Conservation (phyloP, 2,329 filamentous ascomycete species). For the Aspergillus latus region DNA sequence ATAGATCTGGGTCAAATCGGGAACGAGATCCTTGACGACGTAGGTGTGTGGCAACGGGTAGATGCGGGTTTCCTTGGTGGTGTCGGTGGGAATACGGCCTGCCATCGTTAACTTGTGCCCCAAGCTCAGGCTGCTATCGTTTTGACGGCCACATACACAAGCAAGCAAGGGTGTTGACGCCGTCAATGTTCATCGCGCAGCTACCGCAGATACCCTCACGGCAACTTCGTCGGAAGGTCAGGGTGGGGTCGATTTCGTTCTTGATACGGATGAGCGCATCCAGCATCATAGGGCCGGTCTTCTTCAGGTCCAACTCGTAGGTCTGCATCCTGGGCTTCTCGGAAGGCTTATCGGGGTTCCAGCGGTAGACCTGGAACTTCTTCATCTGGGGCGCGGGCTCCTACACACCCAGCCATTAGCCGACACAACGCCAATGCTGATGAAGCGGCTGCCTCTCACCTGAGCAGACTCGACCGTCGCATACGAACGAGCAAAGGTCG, state of each 20-base stretch:
- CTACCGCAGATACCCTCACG: conserved; percentile 98
- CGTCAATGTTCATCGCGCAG: conserved; percentile 99
- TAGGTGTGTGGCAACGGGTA: conserved; percentile 98
- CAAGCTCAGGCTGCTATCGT: neutral
- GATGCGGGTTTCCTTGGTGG: conserved; percentile 79
- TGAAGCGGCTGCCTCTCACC: conserved; percentile 23
- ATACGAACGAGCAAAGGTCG: conserved; percentile 46
- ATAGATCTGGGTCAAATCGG: conserved; percentile 98
- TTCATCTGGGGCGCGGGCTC: conserved; percentile 71
- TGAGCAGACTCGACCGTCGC: conserved; percentile 46
- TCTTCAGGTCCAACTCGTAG: conserved; percentile 94
- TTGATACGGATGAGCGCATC: conserved; percentile 97
- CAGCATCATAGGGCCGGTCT: conserved; percentile 98
- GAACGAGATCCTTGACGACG: conserved; percentile 97
- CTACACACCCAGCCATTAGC: conserved; percentile 31
- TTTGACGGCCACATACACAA: conserved; percentile 68
- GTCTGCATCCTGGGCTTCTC: conserved; percentile 95
- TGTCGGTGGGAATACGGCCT: conserved; percentile 93
- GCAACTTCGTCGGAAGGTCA: conserved; percentile 95
- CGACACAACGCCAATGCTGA: neutral
- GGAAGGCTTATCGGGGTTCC: conserved; percentile 90
- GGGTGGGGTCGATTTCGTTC: conserved; percentile 95
- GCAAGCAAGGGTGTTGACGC: conserved; percentile 95
- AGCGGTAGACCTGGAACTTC: conserved; percentile 98
- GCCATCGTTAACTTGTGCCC: conserved; percentile 18